Evolutionary conservation across 345 rosid species (phyloP).

Genomic region (Microthlaspi erraticum): DNA sequence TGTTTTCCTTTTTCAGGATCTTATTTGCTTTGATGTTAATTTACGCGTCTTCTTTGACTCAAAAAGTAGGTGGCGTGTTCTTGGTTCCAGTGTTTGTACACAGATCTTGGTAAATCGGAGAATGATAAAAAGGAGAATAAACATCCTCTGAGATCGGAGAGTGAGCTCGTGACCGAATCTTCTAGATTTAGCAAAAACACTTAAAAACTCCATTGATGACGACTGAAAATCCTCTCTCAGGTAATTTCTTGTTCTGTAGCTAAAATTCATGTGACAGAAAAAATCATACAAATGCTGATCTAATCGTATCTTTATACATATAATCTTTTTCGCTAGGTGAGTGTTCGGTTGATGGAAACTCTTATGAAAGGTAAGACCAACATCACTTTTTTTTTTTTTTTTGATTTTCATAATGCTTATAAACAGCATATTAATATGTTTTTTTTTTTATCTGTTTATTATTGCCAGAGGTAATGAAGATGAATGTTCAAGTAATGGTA

Average conservation of each 20-base stretch:
- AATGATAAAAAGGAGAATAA: constrained; percentile 44
- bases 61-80: constrained; percentile 40
- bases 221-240: constrained; percentile 66
- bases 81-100: constrained; percentile 14
- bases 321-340: constrained; percentile 62
- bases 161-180: constrained; percentile 41
- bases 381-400: constrained; percentile 9
- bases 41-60: constrained; percentile 18
- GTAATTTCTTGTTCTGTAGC: constrained; percentile 37
- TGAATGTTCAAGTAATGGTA: constrained; percentile 46
- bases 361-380: constrained; percentile 55
- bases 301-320: constrained; percentile 20
- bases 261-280: neutral
- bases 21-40: neutral
- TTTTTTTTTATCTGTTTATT: neutral
- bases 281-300: neutral
- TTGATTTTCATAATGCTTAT: constrained; percentile 2
- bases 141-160: constrained; percentile 39
- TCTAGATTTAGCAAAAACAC: constrained; percentile 51
- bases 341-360: constrained; percentile 67
- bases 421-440: neutral
- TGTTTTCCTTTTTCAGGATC: neutral
- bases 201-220: constrained; percentile 58
- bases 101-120: constrained; percentile 35
- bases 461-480: constrained; percentile 62